A percentile compares a stretch with the other conserved stretches of the same genome.
Evolutionary conservation across 352 stramenopile genomes (phyloP).

Genomic region (Phytophthora lateralis): DNA sequence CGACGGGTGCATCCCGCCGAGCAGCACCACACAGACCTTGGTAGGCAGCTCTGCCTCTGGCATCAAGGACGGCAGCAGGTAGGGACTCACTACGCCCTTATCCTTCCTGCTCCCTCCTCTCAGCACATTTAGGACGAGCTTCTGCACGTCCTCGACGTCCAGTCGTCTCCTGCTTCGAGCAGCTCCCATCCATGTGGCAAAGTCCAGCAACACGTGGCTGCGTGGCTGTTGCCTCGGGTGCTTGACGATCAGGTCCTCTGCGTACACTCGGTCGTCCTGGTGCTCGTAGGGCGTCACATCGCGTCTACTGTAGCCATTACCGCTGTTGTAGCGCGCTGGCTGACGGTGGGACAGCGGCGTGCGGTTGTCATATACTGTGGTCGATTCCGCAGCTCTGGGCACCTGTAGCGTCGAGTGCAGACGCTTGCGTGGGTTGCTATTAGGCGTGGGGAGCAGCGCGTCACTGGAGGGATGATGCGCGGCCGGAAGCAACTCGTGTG

Average conservation of each 20-base stretch:
- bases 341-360: constrained; percentile 26
- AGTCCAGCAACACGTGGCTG: constrained; percentile 78
- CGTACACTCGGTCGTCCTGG: constrained; percentile 53
- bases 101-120: constrained; percentile 21
- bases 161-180: constrained; percentile 49
- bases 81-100: constrained; percentile 43
- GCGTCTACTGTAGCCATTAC: constrained; percentile 20
- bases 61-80: constrained; percentile 57
- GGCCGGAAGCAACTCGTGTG: neutral
- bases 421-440: constrained; percentile 24
- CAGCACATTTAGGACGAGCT: constrained; percentile 61
- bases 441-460: constrained; percentile 13
- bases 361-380: constrained; percentile 22
- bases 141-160: constrained; percentile 65
- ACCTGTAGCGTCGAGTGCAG: constrained; percentile 18
- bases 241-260: constrained; percentile 66
- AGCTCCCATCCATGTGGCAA: constrained; percentile 71
- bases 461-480: neutral
- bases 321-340: constrained; percentile 17
- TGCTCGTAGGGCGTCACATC: constrained; percentile 21
- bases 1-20: constrained; percentile 70
- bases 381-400: neutral
- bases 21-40: constrained; percentile 79
- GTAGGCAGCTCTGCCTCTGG: constrained; percentile 47
- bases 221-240: constrained; percentile 62